Conservation (phyloP, 164 flowering plant species). For the Chimonanthus praecox region DNA sequence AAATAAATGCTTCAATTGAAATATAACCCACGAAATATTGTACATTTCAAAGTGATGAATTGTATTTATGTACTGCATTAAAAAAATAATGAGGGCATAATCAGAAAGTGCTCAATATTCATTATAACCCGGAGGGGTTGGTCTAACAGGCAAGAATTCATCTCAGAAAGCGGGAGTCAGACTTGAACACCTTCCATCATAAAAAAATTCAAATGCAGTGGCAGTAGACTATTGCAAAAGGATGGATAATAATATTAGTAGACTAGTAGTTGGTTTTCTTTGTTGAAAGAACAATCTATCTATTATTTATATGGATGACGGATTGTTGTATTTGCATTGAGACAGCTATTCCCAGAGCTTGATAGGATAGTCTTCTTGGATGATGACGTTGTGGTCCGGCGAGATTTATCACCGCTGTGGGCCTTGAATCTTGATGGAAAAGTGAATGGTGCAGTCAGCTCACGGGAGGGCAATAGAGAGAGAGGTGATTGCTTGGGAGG, state of each 20-base stretch:
- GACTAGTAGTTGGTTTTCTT: neutral
- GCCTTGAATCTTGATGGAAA: slow-evolving; percentile 55
- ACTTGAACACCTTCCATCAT: too few relatives aligned
- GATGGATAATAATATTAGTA: neutral
- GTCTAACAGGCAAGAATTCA: too few relatives aligned
- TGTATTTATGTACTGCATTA: too few relatives aligned
- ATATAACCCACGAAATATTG: too few relatives aligned
- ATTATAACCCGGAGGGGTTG: too few relatives aligned
- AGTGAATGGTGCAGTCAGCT: slow-evolving; percentile 60
- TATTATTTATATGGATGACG: neutral
- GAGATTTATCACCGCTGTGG: slow-evolving; percentile 67
- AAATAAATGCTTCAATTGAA: too few relatives aligned
- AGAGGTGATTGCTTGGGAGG: slow-evolving; percentile 35
- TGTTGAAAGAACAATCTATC: neutral
- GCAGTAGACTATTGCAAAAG: too few relatives aligned
- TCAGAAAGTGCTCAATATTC: too few relatives aligned
- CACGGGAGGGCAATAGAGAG: slow-evolving; percentile 23
- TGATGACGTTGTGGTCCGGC: slow-evolving; percentile 70
- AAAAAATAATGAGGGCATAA: too few relatives aligned
- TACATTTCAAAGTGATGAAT: too few relatives aligned
- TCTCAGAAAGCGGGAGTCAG: too few relatives aligned
- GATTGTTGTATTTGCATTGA: slow-evolving; percentile 2
- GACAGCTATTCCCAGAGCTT: slow-evolving; percentile 74
- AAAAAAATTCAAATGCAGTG: too few relatives aligned
- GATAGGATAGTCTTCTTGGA: slow-evolving; percentile 67